phyloP scores from a whole-genome alignment of 2,329 filamentous ascomycete species.

The Talaromyces albobiverticillius region DNA sequence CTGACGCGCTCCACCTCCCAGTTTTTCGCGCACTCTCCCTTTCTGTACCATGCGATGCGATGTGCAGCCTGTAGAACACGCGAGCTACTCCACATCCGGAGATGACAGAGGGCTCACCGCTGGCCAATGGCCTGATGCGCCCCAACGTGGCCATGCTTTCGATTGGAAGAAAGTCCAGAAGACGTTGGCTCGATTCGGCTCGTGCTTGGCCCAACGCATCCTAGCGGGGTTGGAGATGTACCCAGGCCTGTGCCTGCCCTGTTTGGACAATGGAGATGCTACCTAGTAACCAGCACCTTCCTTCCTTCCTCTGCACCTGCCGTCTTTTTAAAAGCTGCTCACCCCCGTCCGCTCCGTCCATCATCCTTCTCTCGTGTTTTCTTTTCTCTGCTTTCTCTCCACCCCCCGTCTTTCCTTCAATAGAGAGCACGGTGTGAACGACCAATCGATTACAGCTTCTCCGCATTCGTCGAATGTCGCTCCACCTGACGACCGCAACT shows the following conservation, averaged over 20 bases:
- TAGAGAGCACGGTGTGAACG: neutral
- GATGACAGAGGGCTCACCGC: neutral
- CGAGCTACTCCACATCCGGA: constrained; percentile 15
- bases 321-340: too few species aligned
- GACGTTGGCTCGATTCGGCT: neutral
- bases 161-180: too few species aligned
- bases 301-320: neutral
- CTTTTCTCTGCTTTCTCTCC: neutral
- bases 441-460: neutral
- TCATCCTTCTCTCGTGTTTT: too few species aligned
- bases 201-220: neutral
- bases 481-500: neutral
- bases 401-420: neutral
- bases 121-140: too few species aligned
- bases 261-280: neutral
- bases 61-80: too few species aligned
- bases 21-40: neutral
- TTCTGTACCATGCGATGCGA: too few species aligned
- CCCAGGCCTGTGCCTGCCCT: neutral
- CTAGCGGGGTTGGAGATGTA: neutral
- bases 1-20: neutral
- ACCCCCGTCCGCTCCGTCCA: too few species aligned
- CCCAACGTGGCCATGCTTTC: too few species aligned
- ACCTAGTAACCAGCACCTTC: neutral
- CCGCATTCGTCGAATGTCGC: neutral